Base-by-base conservation (phyloP, 2,329 filamentous ascomycete species). In the Shiraia bambusicola region DNA sequence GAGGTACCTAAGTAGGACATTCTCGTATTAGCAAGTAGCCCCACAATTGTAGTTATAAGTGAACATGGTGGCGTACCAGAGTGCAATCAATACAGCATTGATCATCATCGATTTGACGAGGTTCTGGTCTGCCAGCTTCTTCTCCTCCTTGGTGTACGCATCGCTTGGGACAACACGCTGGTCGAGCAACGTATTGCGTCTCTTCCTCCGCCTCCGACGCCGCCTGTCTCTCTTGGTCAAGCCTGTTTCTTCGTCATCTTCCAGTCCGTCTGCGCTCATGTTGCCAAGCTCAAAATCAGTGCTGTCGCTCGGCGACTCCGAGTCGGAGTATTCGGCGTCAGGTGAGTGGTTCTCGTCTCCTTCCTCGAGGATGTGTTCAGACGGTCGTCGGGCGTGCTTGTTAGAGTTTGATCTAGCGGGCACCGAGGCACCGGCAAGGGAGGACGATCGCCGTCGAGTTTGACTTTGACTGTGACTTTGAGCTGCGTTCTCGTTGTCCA, bases 211-310 rank as follows among this genome's bases (percentile, higher is more conserved):
- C 61, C 82, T 80, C 57, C 84, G 83, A 63, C 84, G 81, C 52
- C 80, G 78, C 65, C 82, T 81, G 58, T 92, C 87, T 59, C 82
- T 80, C 47, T 79, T 78, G 27, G 88, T 94, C 54, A 96, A 74
- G 1, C 90, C 91, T 2, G 87, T 88, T 76, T 96, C 91, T 71
- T 95, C 91, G 63, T 96, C 91, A 56, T 92, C 87, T 47, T 87
- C 68, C 16, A 72, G 82, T 19, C 87, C 87, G 50, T 89, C 84
- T 53, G 88, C 86, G 19, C 81, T 77, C 52, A 81, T 70, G 49
- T 76, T 70, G 56, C 77, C 75, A 58, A 81, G 64, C 62, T 83
- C 80, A 56, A 80, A 74, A 54, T 83, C 80, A 36, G 66, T 67
- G 56, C 69, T 69, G 36, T 64, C 65, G 19, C 69, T 72, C 49